These are phyloP conservation scores for Fusarium euwallaceae DNA, from an alignment of 2,329 filamentous ascomycete genomes.

Conservation along the genomic window DNA sequence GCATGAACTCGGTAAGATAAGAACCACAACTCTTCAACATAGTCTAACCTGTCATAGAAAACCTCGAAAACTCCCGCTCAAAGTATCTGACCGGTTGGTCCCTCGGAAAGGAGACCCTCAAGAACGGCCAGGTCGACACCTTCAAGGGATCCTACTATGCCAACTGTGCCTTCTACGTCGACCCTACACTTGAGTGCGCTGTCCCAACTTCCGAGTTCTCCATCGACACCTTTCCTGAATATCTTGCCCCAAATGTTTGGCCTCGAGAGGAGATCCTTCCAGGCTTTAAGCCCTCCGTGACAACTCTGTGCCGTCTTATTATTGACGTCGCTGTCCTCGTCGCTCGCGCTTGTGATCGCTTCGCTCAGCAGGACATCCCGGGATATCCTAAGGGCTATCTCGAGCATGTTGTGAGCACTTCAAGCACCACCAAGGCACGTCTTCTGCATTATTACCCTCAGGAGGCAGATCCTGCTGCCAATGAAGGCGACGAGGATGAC, in stretches of 20 bases:
- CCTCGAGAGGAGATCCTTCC: slow-evolving; percentile 77
- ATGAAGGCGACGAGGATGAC: slow-evolving; percentile 76
- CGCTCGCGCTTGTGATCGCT: slow-evolving; percentile 89
- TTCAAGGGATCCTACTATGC: slow-evolving; percentile 88
- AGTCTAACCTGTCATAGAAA: slow-evolving; percentile 53
- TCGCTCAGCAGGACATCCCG: slow-evolving; percentile 82
- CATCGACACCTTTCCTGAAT: slow-evolving; percentile 80
- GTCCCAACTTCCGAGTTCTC: slow-evolving; percentile 70
- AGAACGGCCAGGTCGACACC: slow-evolving; percentile 82
- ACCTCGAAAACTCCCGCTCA: slow-evolving; percentile 70
- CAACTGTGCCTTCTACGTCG: slow-evolving; percentile 83
- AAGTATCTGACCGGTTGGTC: slow-evolving; percentile 83
- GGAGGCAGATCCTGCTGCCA: slow-evolving; percentile 54
- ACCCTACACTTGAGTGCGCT: slow-evolving; percentile 72
- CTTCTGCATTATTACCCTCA: slow-evolving; percentile 93
- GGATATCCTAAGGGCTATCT: slow-evolving; percentile 84
- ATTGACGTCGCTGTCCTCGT: slow-evolving; percentile 92
- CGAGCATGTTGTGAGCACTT: slow-evolving; percentile 87
- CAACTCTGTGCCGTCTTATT: slow-evolving; percentile 83
- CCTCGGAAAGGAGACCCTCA: slow-evolving; percentile 83
- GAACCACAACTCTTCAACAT: neutral
- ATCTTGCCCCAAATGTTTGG: slow-evolving; percentile 93
- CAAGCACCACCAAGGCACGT: slow-evolving; percentile 89
- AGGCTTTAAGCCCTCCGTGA: slow-evolving; percentile 79
- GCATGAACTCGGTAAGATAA: slow-evolving; percentile 74